Percentiles rank a stretch among this genome's conserved stretches.
phyloP scores from a whole-genome alignment of 2,329 filamentous ascomycete genomes.

The Cordyceps farinosa region DNA sequence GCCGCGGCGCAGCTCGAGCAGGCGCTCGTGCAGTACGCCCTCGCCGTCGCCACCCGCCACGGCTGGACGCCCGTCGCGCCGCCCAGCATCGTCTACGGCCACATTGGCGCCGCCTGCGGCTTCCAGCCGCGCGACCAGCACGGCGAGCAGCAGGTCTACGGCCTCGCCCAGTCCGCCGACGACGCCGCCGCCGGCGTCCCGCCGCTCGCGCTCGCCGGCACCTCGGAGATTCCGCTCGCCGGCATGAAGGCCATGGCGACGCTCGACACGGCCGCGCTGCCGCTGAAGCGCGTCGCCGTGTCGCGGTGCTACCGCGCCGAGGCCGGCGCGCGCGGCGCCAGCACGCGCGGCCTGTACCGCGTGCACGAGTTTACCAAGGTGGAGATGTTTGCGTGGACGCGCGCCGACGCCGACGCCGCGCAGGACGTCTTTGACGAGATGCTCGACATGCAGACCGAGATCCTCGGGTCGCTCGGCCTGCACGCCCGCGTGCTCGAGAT shows the following conservation, averaged over 20 bases:
- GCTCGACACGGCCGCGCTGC: constrained; percentile 63
- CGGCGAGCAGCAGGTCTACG: constrained; percentile 90
- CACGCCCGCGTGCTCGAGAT: constrained; percentile 90
- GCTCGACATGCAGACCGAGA: constrained; percentile 79
- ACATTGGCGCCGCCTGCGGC: constrained; percentile 86
- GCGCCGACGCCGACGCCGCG: constrained; percentile 47
- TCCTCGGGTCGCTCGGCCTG: constrained; percentile 71
- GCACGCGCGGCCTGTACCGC: constrained; percentile 91
- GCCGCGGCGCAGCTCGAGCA: constrained; percentile 93
- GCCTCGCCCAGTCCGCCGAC: constrained; percentile 62
- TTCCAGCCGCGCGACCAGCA: constrained; percentile 90
- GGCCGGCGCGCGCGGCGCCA: constrained; percentile 81
- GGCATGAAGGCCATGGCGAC: constrained; percentile 78
- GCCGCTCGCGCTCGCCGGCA: constrained; percentile 74
- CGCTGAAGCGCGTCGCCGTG: constrained; percentile 74
- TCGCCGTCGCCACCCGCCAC: constrained; percentile 65
- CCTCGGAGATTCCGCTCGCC: constrained; percentile 91
- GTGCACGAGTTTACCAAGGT: constrained; percentile 99
- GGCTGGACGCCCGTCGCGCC: constrained; percentile 82
- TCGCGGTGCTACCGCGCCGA: constrained; percentile 96
- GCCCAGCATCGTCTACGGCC: constrained; percentile 85
- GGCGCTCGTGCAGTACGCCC: constrained; percentile 81
- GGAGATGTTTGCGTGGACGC: constrained; percentile 92
- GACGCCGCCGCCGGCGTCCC: constrained; percentile 62
- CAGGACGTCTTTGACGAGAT: constrained; percentile 75